Evolutionary conservation across 1,284 basidiomycete genomes (phyloP), one percentile per base, ranked within the genome.

Genomic region (Apiotrichum montevideense): DNA sequence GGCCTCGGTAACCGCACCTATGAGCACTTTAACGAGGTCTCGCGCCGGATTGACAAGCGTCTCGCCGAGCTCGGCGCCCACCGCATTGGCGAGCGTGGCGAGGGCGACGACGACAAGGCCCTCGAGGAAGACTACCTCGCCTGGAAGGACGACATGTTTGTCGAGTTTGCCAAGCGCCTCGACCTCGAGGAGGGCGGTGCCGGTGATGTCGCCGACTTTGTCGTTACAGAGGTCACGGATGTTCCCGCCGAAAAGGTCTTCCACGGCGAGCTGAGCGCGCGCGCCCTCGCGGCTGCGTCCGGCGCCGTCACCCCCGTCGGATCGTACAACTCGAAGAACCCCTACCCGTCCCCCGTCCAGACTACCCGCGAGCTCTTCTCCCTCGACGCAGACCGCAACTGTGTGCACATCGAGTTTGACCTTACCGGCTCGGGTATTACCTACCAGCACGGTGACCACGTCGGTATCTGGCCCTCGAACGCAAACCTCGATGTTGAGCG

Each of bases 51-150:
- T 58, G 94, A 98, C 72, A 71, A 80, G 5, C 78, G 84, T 46
- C 80, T 98, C 56, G 73, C 81, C 8, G 84, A 85, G 66, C 87
- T 95, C 79, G 94, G 93, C 37, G 96, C 85, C 35, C 78, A 82
- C 58, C 85, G 92, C 59, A 89, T 98, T 52, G 94, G 94, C 52
- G 87, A 88, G 73, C 83, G 87, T 44, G 96, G 95, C 15, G 93
- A 98, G 78, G 95, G 95, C 65, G 95, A 98, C 71, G 95, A 98
- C 73, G 95, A 98, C 78, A 96, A 96, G 81, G 93, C 89, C 72
- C 95, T 98, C 90, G 95, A 98, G 77, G 96, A 98, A 79, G 95
- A 98, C 78, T 98, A 98, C 75, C 83, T 98, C n/a, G 92, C 90
- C 63, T 98, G 95, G 95, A 98, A 98, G 78, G 95, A 98, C 73